Evolutionary conservation across 225 moss, liverwort and hornwort genomes (phyloP).

Genomic region (Anthoceros angustus): DNA sequence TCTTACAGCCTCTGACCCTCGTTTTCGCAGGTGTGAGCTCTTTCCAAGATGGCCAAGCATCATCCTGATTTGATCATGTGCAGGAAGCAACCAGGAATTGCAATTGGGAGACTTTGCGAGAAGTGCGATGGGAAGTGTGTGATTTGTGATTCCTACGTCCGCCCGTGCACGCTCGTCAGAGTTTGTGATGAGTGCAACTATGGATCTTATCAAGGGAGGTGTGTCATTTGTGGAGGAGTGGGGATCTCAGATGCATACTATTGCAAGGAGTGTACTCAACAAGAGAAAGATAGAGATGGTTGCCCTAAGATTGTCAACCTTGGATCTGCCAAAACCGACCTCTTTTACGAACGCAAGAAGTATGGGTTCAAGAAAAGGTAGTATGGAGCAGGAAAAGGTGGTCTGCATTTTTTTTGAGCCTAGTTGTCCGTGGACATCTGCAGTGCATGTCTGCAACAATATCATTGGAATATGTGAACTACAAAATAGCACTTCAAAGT

Average conservation of each 20-base stretch:
- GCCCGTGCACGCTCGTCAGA: not conserved
- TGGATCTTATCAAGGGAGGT: not conserved
- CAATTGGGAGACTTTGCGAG: not conserved
- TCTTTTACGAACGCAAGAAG: conserved; percentile 2
- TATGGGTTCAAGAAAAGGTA: conserved; percentile 2
- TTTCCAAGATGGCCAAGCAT: not conserved
- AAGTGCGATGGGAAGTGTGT: conserved; percentile 4
- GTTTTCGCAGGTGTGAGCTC: not conserved
- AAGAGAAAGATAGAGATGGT: conserved; percentile 4
- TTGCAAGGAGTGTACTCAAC: conserved; percentile 5
- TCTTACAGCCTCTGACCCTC: not conserved
- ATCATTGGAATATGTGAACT: too few species aligned
- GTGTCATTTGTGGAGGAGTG: not conserved
- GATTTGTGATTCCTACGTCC: conserved; percentile 4
- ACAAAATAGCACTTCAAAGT: too few species aligned
- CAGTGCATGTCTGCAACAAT: too few species aligned
- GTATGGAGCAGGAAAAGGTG: not conserved
- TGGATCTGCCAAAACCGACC: conserved; percentile 2
- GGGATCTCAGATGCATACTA: not conserved
- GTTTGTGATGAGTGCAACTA: conserved; percentile 4
- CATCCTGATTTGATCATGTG: not conserved
- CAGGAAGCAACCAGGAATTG: conserved; percentile 1
- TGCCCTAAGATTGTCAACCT: conserved; percentile 1
- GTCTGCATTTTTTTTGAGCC: too few species aligned
- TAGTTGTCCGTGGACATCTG: too few species aligned